Conservation (phyloP, 768 basidiomycete genomes). For the Russula sp. region DNA sequence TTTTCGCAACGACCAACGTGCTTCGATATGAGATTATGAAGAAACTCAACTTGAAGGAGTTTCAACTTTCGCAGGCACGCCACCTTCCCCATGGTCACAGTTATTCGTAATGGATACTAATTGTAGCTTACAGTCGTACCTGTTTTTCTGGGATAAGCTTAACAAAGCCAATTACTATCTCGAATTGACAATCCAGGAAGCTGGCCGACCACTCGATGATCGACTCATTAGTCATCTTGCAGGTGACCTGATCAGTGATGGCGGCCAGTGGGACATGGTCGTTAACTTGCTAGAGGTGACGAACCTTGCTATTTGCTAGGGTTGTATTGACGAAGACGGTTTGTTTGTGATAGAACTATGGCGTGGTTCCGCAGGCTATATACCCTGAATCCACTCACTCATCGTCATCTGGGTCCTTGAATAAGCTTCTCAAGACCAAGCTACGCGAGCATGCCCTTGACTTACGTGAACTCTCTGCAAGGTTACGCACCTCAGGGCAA, state of each 20-base stretch:
- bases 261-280: conserved; percentile 95
- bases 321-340: background rate
- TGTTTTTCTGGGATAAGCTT: conserved; percentile 96
- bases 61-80: conserved; percentile 85
- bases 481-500: conserved; percentile 47
- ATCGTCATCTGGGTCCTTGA: conserved; percentile 65
- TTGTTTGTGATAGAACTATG: conserved; percentile 55
- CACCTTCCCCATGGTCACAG: background rate
- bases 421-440: conserved; percentile 81
- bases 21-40: conserved; percentile 82
- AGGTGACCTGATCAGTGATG: conserved; percentile 77
- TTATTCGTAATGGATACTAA: background rate
- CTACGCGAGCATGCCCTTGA: conserved; percentile 87
- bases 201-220: conserved; percentile 75
- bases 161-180: conserved; percentile 93
- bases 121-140: conserved; percentile 56
- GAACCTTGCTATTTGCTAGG: background rate
- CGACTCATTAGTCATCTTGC: conserved; percentile 78
- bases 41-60: conserved; percentile 80
- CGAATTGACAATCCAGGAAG: conserved; percentile 79
- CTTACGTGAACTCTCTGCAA: conserved; percentile 60
- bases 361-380: conserved; percentile 76
- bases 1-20: conserved; percentile 90
- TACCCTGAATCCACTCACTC: conserved; percentile 88
- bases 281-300: conserved; percentile 61